Conservation (phyloP, 345 rosid species). For the Arabis alpina region DNA sequence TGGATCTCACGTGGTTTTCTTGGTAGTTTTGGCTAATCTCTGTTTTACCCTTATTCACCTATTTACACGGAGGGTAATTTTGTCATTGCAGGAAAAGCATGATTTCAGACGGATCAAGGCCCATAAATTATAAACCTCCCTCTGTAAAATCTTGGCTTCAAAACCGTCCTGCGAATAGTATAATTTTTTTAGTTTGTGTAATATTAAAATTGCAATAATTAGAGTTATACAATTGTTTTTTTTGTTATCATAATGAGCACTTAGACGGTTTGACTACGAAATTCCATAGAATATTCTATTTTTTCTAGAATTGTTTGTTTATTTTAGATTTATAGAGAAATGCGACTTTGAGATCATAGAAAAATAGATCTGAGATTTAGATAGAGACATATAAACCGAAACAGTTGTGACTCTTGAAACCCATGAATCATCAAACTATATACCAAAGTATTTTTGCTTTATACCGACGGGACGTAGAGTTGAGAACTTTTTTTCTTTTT, state of each 20-base stretch:
- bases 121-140: not conserved
- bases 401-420: constrained; percentile 22
- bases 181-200: not conserved
- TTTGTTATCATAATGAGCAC: not conserved
- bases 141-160: not conserved
- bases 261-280: constrained; percentile 30
- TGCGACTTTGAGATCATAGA: constrained; percentile 35
- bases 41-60: not conserved
- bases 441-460: constrained; percentile 8
- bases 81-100: not conserved
- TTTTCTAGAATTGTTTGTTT: not conserved
- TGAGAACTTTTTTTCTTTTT: not conserved
- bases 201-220: not conserved
- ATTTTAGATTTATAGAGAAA: not conserved
- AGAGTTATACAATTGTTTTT: not conserved
- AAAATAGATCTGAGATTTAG: constrained; percentile 28
- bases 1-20: constrained; percentile 42
- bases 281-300: constrained; percentile 26
- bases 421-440: constrained; percentile 21
- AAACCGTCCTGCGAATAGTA: constrained; percentile 2
- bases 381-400: constrained; percentile 20
- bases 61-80: not conserved
- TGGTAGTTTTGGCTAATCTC: constrained; percentile 29
- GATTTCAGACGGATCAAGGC: constrained; percentile 25
- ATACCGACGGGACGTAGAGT: constrained; percentile 9